Evolutionary conservation across 352 stramenopile genomes (phyloP).

Genomic region (Thraustochytrium sp.): DNA sequence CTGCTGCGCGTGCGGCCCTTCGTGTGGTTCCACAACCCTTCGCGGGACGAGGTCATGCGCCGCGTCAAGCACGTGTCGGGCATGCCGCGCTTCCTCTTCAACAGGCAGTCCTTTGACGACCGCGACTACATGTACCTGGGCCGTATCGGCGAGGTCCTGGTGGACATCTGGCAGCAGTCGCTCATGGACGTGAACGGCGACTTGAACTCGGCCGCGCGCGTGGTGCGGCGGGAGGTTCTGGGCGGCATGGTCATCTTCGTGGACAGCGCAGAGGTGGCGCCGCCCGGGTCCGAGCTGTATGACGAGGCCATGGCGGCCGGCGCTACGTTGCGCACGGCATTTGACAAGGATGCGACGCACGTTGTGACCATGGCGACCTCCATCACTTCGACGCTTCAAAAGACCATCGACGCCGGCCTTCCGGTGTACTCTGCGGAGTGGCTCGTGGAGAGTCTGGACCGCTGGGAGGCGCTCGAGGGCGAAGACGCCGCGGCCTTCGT

Average conservation of each 20-base stretch:
- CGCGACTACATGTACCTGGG: neutral
- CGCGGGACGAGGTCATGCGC: neutral
- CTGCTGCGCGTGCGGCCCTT: slow-evolving; percentile 5
- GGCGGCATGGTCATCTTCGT: neutral
- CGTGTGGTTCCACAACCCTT: neutral
- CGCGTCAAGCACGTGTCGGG: neutral
- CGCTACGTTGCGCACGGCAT: neutral
- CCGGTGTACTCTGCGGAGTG: neutral
- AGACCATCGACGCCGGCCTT: neutral
- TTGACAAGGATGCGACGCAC: neutral
- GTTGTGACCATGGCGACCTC: neutral
- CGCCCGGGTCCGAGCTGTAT: neutral
- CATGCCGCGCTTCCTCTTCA: neutral
- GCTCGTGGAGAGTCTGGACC: slow-evolving; percentile 9
- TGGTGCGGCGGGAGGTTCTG: neutral
- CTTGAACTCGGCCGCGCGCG: neutral
- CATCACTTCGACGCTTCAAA: neutral
- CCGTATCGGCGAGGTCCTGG: neutral
- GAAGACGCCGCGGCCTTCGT: neutral
- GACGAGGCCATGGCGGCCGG: neutral
- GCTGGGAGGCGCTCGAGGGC: neutral
- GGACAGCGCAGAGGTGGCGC: neutral
- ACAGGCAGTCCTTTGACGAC: neutral
- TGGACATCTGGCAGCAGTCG: neutral
- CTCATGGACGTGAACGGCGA: neutral